Evolutionary conservation across 2,329 filamentous ascomycete genomes (phyloP), one percentile per base, ranked within the genome.

Genomic region (Hymenoscyphus scutula): DNA sequence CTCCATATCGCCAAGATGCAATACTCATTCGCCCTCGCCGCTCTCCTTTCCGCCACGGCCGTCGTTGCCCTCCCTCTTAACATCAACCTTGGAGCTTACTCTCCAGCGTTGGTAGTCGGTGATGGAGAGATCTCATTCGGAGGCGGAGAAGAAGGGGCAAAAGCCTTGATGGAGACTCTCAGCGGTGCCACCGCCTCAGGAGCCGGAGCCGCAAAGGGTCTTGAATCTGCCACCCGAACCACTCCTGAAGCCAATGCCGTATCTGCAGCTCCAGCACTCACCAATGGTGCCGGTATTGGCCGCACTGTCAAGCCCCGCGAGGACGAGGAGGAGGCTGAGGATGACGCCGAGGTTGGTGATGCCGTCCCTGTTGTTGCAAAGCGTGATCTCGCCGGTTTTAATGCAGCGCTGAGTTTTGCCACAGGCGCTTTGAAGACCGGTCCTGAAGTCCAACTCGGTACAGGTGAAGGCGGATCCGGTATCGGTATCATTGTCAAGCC

Each of bases 1-100:
- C 32, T 34, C 32, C 32, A 34, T 17, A 37, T 37, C 38, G 34
- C 53, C 58, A 64, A 38, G 62, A 69, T 69, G 68, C 65, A 62
- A 41, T 68, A 67, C 63, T 61, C 61, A 56, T 65, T 56, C 38
- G 59, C 59, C 48, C 38, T 66, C 56, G 37, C 60, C 32, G 62
- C 64, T 37, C 61, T 70, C 32, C 32, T 67, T 19, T 64, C 68
- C 57, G 64, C 68, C 27, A 60, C 61, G 63, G 62, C 68, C 19
- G 72, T 76, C 68, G 69, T 73, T 58, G 76, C 77, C 62, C 73
- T 59, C 6, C 79, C 79, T 30, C 77, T 82, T 58, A 82, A 81
- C 76, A 81, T 82, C 77, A 81, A 81, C 74, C 75, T 82, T 59
- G 80, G 79, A 59, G 79, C 80, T 34, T 82, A 81, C 70, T 82